Evolutionary conservation across 805 yeast genomes (phyloP).

Genomic region (Pichia heedii): DNA sequence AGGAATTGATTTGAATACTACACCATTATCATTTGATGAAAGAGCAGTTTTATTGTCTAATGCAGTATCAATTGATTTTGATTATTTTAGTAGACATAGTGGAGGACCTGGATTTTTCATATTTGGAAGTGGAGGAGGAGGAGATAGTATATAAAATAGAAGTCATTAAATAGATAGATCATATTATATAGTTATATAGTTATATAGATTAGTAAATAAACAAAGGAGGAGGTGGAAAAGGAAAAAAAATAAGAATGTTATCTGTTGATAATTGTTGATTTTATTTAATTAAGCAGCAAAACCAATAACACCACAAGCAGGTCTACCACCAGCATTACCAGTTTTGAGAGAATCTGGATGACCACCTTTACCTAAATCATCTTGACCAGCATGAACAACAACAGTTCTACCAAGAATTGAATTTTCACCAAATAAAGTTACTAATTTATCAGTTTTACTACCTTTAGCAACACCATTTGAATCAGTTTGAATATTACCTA

Average conservation of each 20-base stretch:
- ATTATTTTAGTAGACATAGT: conserved; percentile 92
- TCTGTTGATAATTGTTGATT: too few species aligned
- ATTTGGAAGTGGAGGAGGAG: conserved; percentile 11
- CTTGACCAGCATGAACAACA: conserved; percentile 86
- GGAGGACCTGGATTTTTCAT: conserved; percentile 38
- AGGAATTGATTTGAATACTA: conserved; percentile 25
- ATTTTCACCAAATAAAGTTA: conserved; percentile 79
- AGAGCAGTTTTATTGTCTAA: conserved; percentile 80
- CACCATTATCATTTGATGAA: conserved; percentile 58
- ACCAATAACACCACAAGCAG: conserved; percentile 98
- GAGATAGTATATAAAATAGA: background rate
- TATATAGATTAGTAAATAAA: too few species aligned
- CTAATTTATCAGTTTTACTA: conserved; percentile 61
- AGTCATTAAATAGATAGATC: too few species aligned
- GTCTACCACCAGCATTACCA: conserved; percentile 97
- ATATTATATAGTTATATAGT: too few species aligned
- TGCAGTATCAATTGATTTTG: conserved; percentile 90
- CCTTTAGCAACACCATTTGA: conserved; percentile 89
- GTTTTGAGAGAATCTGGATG: conserved; percentile 85
- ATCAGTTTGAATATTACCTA: conserved; percentile 91
- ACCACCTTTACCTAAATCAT: conserved; percentile 93
- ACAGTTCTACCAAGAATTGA: conserved; percentile 92
- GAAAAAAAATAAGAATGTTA: too few species aligned
- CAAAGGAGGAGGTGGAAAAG: too few species aligned
- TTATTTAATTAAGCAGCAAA: conserved; percentile 40